These are phyloP conservation scores for Meyerozyma athensensis DNA, from an alignment of 1,139 yeast genomes.

Conservation along the genomic window DNA sequence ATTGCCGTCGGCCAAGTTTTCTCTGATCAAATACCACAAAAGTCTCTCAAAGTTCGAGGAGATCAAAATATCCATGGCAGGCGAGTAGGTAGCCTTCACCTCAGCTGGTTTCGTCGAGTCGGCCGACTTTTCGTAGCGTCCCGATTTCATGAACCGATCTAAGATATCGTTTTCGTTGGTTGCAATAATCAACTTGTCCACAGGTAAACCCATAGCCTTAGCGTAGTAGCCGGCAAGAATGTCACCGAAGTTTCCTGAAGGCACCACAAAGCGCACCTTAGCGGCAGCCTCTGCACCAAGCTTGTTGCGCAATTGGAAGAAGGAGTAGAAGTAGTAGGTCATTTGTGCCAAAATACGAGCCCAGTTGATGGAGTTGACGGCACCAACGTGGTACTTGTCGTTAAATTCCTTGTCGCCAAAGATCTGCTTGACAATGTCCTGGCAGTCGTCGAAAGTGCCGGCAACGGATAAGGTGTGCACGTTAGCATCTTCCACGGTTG, in stretches of 20 bases:
- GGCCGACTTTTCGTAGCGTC: constrained; percentile 68
- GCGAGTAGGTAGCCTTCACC: constrained; percentile 88
- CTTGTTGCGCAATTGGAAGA: constrained; percentile 60
- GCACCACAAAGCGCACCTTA: constrained; percentile 82
- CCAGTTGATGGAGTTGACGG: constrained; percentile 98
- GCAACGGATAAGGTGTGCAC: constrained; percentile 93
- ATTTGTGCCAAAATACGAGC: constrained; percentile 97
- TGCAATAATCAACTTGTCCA: constrained; percentile 82
- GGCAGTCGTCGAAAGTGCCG: constrained; percentile 98
- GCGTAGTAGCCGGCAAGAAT: constrained; percentile 96
- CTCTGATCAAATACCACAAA: constrained; percentile 88
- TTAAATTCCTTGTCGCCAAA: constrained; percentile 89
- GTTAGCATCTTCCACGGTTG: constrained; percentile 90
- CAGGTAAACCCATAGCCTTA: constrained; percentile 90
- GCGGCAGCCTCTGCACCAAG: constrained; percentile 26
- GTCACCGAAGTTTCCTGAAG: constrained; percentile 98
- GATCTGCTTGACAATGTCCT: constrained; percentile 88
- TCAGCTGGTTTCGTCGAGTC: constrained; percentile 41
- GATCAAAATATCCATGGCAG: constrained; percentile 97
- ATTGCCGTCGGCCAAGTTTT: constrained; percentile 47
- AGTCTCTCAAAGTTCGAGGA: constrained; percentile 95
- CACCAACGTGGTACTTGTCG: constrained; percentile 88
- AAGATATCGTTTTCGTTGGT: constrained; percentile 94
- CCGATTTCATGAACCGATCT: constrained; percentile 84
- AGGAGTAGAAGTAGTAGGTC: constrained; percentile 91